Evolutionary conservation across 306 rosid genomes (phyloP).

Genomic region (Adenanthera pavonina): DNA sequence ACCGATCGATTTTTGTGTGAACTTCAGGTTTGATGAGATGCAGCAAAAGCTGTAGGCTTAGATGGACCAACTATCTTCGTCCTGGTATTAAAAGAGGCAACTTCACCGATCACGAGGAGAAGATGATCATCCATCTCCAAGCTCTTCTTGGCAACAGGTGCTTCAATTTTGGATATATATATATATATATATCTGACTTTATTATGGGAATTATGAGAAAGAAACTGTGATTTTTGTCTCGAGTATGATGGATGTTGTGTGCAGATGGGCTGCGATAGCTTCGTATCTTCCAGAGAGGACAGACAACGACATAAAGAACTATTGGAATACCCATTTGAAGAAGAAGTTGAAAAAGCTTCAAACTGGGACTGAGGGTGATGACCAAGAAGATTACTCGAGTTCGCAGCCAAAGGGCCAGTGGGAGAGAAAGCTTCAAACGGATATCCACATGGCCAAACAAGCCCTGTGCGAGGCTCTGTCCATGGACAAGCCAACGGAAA

Average conservation of each 20-base stretch:
- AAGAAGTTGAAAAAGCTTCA: conserved; percentile 52
- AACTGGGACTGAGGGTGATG: conserved; percentile 35
- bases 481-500: conserved; percentile 49
- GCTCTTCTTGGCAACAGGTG: conserved; percentile 92
- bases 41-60: conserved; percentile 91
- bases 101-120: conserved; percentile 84
- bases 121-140: conserved; percentile 90
- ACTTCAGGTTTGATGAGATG: conserved; percentile 82
- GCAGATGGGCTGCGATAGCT: conserved; percentile 86
- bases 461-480: conserved; percentile 88
- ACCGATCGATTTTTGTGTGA: background rate
- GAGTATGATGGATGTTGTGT: background rate
- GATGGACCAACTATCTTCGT: conserved; percentile 96
- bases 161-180: background rate
- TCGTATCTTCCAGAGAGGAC: conserved; percentile 74
- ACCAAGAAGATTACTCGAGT: conserved; percentile 37
- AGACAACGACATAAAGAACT: conserved; percentile 70
- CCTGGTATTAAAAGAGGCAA: conserved; percentile 91
- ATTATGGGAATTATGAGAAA: too few relatives aligned
- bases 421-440: conserved; percentile 95
- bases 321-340: conserved; percentile 75
- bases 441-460: conserved; percentile 84
- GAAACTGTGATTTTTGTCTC: too few relatives aligned
- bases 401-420: conserved; percentile 78
- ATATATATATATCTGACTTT: too few relatives aligned